Evolutionary conservation across 2,329 filamentous ascomycete genomes (phyloP), one percentile per base, ranked within the genome.

Genomic region (Fusarium tupiense): DNA sequence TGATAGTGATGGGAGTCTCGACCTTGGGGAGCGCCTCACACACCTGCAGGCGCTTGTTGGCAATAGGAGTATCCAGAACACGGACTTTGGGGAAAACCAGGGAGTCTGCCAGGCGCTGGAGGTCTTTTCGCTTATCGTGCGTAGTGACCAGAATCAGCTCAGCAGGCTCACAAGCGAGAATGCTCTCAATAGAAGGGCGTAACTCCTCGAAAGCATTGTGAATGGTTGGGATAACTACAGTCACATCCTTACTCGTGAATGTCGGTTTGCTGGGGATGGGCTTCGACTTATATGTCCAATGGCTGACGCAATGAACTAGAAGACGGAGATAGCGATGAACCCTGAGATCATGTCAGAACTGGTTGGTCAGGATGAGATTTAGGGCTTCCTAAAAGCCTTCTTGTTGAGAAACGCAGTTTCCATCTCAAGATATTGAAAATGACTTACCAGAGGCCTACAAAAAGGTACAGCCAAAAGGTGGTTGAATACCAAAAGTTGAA

Each of bases 31-130:
- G 93, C 8, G 95, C 96, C 80, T 94, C 90, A 82, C 94, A 97
- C 81, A 98, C 95, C 83, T 98, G 96, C 26, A 96, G 91, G 63
- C 96, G 93, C 86, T 98, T 98, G 86, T 98, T 98, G 76, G 96
- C 95, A 80, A 98, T 95, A 69, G 89, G 88, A 37, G 95, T 93
- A 73, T 90, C 92, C 74, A 96, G 87, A 49, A 97, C 91, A 64
- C 91, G 89, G 75, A 98, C 91, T 73, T 90, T 91, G 66, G 90
- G 88, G 64, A 85, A 84, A 49, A 81, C 81, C 41, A 92, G 83
- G 31, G 91, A 90, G 71, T 89, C 88, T 26, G 90, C 91, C 82
- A 96, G 91, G 72, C 86, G 85, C 78, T 92, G 84, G 26, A 96
- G 88, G 61, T 89, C 91, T 69, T 90, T 88, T 71, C 92, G 86